phyloP scores from a whole-genome alignment of 768 basidiomycete species.

The Hirschioporus abietinus region DNA sequence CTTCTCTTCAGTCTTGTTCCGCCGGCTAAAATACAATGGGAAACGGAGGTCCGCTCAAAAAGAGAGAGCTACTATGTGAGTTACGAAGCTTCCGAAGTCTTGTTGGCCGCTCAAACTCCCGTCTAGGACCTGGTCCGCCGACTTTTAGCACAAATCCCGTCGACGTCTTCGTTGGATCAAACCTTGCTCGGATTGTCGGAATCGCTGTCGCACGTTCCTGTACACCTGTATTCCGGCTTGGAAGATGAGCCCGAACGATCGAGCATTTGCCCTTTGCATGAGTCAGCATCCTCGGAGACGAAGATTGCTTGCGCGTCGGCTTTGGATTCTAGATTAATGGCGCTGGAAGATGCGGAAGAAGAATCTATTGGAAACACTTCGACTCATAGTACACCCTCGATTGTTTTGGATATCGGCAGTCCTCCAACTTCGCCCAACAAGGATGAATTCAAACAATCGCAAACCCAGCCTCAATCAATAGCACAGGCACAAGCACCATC shows the following conservation, averaged over 20 bases:
- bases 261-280: constrained; percentile 45
- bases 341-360: constrained; percentile 16
- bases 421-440: background rate
- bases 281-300: constrained; percentile 38
- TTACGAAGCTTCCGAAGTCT: constrained; percentile 10
- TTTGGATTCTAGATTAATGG: constrained; percentile 51
- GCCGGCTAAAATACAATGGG: constrained; percentile 51
- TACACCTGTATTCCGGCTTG: constrained; percentile 42
- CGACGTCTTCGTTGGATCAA: constrained; percentile 41
- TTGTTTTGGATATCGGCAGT: background rate
- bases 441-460: background rate
- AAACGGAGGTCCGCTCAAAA: constrained; percentile 49
- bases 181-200: constrained; percentile 45
- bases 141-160: constrained; percentile 49
- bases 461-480: background rate
- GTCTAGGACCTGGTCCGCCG: constrained; percentile 63
- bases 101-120: constrained; percentile 9
- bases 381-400: background rate
- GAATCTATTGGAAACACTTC: constrained; percentile 6
- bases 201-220: constrained; percentile 52
- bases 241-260: constrained; percentile 46
- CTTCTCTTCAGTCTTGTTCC: constrained; percentile 62
- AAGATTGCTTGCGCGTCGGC: constrained; percentile 44
- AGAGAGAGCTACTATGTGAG: constrained; percentile 71
- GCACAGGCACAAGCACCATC: background rate